A percentile compares a stretch with the other conserved stretches of the same genome.
These are phyloP conservation scores for Cornus controversa DNA, from an alignment of 148 eudicot species.

Conservation along the genomic window DNA sequence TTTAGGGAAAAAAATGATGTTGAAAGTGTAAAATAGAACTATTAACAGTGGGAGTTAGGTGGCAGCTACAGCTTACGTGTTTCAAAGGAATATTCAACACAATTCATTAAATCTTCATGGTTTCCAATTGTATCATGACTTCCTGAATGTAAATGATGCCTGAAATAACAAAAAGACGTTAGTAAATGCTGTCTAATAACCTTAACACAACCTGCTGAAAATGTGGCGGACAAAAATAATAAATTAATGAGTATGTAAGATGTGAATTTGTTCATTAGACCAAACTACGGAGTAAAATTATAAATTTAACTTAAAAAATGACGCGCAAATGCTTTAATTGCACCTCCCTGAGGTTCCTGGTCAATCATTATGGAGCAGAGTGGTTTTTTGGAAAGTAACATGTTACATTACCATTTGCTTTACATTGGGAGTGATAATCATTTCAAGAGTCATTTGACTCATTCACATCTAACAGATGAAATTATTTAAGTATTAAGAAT, in stretches of 20 bases:
- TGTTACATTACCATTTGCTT: not conserved
- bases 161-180: conserved; percentile 16
- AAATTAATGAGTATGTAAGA: not conserved
- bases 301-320: too few relatives aligned
- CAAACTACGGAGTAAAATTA: not conserved
- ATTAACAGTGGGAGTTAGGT: not conserved
- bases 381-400: not conserved
- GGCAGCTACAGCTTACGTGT: conserved; percentile 53
- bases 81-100: conserved; percentile 69
- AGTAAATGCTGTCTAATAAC: too few relatives aligned
- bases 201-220: too few relatives aligned
- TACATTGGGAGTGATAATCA: not conserved
- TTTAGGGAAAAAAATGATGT: too few relatives aligned
- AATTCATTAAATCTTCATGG: conserved; percentile 69
- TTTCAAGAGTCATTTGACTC: conserved; percentile 1
- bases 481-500: not conserved
- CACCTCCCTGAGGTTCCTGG: not conserved
- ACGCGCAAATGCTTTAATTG: not conserved
- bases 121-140: conserved; percentile 44
- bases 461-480: not conserved
- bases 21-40: not conserved
- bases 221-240: too few relatives aligned
- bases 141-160: conserved; percentile 76
- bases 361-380: not conserved
- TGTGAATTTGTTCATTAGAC: not conserved